Evolutionary conservation across 768 basidiomycete species (phyloP).

Genomic region (Leccinum fibrillosum): DNA sequence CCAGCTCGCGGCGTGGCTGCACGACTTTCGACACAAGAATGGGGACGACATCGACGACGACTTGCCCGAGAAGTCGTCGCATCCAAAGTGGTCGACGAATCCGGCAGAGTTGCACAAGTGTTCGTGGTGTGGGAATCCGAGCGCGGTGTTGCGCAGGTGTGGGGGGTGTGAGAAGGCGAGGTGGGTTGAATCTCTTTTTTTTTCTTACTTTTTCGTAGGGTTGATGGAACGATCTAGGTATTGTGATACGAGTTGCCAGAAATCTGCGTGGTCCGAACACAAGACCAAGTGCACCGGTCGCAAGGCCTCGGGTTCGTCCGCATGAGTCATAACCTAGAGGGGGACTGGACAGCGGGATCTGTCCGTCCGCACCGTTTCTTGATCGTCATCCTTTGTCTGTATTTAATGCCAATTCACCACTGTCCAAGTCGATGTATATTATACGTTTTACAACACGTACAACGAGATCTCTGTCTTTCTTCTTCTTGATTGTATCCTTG

Average conservation of each 20-base stretch:
- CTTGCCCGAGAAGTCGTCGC: conserved; percentile 30
- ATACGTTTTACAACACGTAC: not conserved
- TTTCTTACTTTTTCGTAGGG: not conserved
- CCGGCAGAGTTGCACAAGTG: conserved; percentile 55
- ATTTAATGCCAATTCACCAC: not conserved
- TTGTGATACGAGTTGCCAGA: conserved; percentile 16
- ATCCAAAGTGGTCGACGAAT: conserved; percentile 47
- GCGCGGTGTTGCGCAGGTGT: conserved; percentile 54
- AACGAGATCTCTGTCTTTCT: not conserved
- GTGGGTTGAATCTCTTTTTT: conserved; percentile 20
- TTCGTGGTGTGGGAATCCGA: conserved; percentile 59
- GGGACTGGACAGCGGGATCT: not conserved
- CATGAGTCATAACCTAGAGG: not conserved
- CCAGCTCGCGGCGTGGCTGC: conserved; percentile 57
- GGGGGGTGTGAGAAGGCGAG: conserved; percentile 41
- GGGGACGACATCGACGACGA: conserved; percentile 34
- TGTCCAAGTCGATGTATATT: conserved; percentile 10
- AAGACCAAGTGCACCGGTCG: conserved; percentile 10
- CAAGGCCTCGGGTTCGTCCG: not conserved
- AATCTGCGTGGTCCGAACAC: conserved; percentile 16
- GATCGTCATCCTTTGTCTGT: not conserved
- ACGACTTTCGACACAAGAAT: conserved; percentile 43
- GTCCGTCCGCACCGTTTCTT: not conserved
- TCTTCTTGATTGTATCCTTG: not conserved
- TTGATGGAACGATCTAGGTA: not conserved